Base-by-base conservation (phyloP, 305 asterid species). In the Solanum hybrid region DNA sequence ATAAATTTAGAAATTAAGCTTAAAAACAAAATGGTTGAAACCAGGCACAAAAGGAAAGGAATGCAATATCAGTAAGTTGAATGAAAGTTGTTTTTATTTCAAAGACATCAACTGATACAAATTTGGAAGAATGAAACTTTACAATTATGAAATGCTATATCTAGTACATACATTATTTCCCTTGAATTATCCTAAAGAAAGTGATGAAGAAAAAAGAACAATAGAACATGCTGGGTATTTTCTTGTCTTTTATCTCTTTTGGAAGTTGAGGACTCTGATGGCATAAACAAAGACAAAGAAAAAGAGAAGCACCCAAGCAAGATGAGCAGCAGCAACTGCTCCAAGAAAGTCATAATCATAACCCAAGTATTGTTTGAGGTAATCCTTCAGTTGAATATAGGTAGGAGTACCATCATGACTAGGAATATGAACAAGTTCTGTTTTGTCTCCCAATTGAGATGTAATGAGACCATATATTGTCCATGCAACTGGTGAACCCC, bases 401-500 rank as follows among this genome's bases (percentile, higher is more conserved):
- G 1, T 24, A 45, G 75, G 75, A 8, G 76, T 81, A 90, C 91
- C 91, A 87, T 90, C 91, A 76, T 90, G 91, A 10, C 90, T 90
- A 35, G 92, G 92, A 22, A 93, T 88, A 32, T 91, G 88, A 56
- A 93, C 92, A 4, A 1, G 27, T 22, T 89, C 91, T 77, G n/a
- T 72, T 12, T 76, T 87, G 88, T 93, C 92, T 51, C 95, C 95
- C 31, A 94, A 64, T 64, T 93, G 95, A 77, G 95, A 94, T 69
- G 95, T 93, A 12, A 94, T 89, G 7, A 93, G 93, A 24, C 95
- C 95, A 75, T 94, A 92, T 35, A 94, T 90, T 71, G 95, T 94
- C 95, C 95, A 94, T n/a, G 95, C 93, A 73, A 94, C 95, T 12
- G 95, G 95, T 38, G 95, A 94, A 86, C 94, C 93, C 95, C 95